These are phyloP conservation scores for Leishmania gerbilli DNA, from an alignment of 208 protist species.

Conservation along the genomic window DNA sequence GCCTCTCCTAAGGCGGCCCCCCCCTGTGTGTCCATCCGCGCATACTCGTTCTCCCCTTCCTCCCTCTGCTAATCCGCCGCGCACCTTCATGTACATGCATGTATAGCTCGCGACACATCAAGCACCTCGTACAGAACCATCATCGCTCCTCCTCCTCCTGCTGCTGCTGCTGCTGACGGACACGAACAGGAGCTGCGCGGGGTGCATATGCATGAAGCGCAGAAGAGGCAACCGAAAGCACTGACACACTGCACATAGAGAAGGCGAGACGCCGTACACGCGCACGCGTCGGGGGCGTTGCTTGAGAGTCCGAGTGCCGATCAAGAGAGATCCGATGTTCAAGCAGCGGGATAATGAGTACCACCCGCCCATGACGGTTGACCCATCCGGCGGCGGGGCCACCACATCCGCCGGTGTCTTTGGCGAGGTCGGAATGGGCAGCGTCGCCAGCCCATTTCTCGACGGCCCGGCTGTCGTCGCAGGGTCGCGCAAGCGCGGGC, in stretches of 20 bases:
- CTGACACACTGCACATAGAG: background rate
- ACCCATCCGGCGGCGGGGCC: constrained; percentile 36
- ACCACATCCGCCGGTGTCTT: background rate
- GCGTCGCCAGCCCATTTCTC: background rate
- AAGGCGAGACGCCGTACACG: background rate
- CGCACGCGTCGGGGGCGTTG: background rate
- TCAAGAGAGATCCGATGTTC: constrained; percentile 35
- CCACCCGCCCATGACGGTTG: constrained; percentile 35
- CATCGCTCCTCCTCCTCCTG: background rate
- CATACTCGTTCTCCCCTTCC: background rate
- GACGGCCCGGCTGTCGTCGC: constrained; percentile 20
- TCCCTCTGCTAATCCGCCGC: background rate
- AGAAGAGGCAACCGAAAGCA: background rate
- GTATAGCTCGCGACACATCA: background rate
- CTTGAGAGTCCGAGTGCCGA: background rate
- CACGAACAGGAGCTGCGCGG: background rate
- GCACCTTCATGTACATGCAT: background rate
- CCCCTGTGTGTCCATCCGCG: background rate
- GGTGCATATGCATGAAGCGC: background rate
- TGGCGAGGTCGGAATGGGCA: background rate
- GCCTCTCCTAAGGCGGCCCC: background rate
- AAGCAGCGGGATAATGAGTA: constrained; percentile 64
- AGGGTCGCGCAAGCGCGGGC: constrained; percentile 66
- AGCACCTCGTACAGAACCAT: background rate
- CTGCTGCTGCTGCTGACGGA: background rate